Evolutionary conservation across 768 basidiomycete genomes (phyloP), one percentile per base, ranked within the genome.

Genomic region (Tremella yokohamensis): DNA sequence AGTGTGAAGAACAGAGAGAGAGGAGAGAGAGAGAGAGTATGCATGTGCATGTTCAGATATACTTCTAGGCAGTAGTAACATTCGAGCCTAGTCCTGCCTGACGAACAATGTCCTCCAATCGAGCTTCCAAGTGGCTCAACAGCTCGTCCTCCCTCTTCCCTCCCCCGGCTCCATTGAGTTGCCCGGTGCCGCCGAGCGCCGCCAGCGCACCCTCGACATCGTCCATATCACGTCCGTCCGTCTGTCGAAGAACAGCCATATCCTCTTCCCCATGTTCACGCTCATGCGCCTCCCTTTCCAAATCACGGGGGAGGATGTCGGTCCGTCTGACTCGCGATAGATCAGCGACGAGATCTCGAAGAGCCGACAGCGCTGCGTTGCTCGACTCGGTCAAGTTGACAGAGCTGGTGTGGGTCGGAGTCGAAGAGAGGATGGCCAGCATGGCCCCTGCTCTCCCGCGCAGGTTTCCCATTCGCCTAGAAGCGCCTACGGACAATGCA

Each of bases 221-320:
- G 57, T 87, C 83, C 68, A 72, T 68, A 37, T 64, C 64, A 51
- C 70, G 26, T 37, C 58, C 45, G 18, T 67, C 64, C 12, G 45
- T 69, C n/a, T 7, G 37, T 25, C 68, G 64, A 38, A 72, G 48
- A 40, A 57, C 66, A 37, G 58, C 63, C 8, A 47, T 40, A 42
- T 65, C 66, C 45, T 68, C 62, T 18, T 52, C 56, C 39, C 49
- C 67, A 44, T 69, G 75, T 52, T 80, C 78, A 42, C 64, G 68
- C 53, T 86, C 87, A 74, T 94, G 92, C 52, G 80, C 82, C 66
- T 88, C 85, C 0, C 90, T 87, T 66, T 93, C 86, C 8, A 83
- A 57, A 78, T 94, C 90, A 20, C 80, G 81, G 1, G 89, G 88
- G 13, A 82, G 83, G 48, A 94, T 81, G 58, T 90, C 87, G 8